Percentiles rank a stretch among this genome's conserved stretches.
Conservation (phyloP, 192 early-diverging fungal species). For the Entomortierella beljakovae region DNA sequence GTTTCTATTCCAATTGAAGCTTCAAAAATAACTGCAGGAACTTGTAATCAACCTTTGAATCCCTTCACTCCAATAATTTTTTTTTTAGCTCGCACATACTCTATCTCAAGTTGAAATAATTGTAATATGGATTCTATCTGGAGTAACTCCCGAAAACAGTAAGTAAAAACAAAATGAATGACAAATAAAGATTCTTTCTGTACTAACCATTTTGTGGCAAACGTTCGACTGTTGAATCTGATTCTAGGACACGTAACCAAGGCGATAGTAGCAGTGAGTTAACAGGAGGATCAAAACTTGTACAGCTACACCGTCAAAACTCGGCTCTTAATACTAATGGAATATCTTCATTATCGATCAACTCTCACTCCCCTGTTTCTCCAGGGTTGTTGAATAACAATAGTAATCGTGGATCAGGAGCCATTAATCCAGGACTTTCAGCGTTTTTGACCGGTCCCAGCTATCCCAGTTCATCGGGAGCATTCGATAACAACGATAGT, state of each 20-base stretch:
- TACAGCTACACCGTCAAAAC: slow-evolving; percentile 47
- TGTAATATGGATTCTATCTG: slow-evolving; percentile 38
- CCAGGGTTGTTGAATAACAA: slow-evolving; percentile 21
- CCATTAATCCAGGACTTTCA: slow-evolving; percentile 35
- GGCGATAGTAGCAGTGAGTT: slow-evolving; percentile 9
- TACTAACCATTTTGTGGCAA: slow-evolving; percentile 2
- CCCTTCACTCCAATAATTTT: neutral
- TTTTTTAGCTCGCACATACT: neutral
- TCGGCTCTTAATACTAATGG: slow-evolving; percentile 20
- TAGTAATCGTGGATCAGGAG: slow-evolving; percentile 15
- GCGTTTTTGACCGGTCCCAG: slow-evolving; percentile 38
- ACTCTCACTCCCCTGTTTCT: slow-evolving; percentile 15
- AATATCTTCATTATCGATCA: slow-evolving; percentile 18
- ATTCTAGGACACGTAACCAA: slow-evolving; percentile 11
- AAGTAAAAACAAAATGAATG: too few species aligned
- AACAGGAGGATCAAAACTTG: slow-evolving; percentile 44
- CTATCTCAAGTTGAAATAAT: too few species aligned
- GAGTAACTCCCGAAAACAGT: slow-evolving; percentile 38
- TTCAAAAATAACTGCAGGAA: slow-evolving; percentile 3
- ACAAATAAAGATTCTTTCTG: too few species aligned
- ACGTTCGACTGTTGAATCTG: neutral
- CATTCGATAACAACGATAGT: slow-evolving; percentile 3
- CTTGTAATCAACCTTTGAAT: neutral
- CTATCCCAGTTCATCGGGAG: neutral
- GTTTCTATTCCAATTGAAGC: neutral